These are phyloP conservation scores for Penicillium sp. DNA, from an alignment of 2,329 filamentous ascomycete species.

Conservation along the genomic window DNA sequence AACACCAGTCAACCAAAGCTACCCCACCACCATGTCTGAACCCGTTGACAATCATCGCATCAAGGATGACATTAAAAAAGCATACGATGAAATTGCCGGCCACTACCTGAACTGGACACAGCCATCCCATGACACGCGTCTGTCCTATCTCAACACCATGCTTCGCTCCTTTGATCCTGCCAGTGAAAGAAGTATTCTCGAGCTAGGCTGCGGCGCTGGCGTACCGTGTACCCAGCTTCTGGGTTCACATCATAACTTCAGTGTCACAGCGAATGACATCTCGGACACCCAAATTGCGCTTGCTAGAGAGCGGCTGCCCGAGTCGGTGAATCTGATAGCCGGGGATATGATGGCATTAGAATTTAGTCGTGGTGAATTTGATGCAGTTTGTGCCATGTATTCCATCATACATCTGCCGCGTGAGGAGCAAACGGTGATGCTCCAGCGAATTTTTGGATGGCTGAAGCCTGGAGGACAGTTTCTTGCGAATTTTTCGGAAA, in stretches of 20 bases:
- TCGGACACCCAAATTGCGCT: constrained; percentile 37
- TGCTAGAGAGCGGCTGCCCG: constrained; percentile 24
- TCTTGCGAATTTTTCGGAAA: constrained; percentile 46
- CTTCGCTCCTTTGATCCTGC: constrained; percentile 19
- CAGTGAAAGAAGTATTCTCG: constrained; percentile 25
- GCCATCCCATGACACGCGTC: constrained; percentile 24
- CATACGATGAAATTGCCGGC: constrained; percentile 35
- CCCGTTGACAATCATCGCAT: not conserved
- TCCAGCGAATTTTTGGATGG: constrained; percentile 47
- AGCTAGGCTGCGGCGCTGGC: constrained; percentile 42
- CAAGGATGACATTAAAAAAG: constrained; percentile 18
- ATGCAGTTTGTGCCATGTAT: constrained; percentile 52
- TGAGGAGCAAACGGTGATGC: constrained; percentile 46
- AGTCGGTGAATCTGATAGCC: constrained; percentile 24
- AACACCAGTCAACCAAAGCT: not conserved
- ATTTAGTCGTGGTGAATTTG: constrained; percentile 36
- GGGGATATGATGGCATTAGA: constrained; percentile 43
- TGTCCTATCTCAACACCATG: constrained; percentile 28
- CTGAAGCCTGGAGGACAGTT: constrained; percentile 50
- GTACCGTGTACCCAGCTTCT: constrained; percentile 27
- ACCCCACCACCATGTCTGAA: constrained; percentile 6
- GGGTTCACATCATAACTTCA: constrained; percentile 17
- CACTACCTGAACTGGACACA: constrained; percentile 36
- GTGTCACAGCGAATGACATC: constrained; percentile 43
- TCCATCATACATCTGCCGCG: constrained; percentile 54